Percentiles rank a stretch among this genome's conserved stretches.
These are phyloP conservation scores for Chrysochromulina parva DNA, from an alignment of 78 protist species.

Conservation along the genomic window DNA sequence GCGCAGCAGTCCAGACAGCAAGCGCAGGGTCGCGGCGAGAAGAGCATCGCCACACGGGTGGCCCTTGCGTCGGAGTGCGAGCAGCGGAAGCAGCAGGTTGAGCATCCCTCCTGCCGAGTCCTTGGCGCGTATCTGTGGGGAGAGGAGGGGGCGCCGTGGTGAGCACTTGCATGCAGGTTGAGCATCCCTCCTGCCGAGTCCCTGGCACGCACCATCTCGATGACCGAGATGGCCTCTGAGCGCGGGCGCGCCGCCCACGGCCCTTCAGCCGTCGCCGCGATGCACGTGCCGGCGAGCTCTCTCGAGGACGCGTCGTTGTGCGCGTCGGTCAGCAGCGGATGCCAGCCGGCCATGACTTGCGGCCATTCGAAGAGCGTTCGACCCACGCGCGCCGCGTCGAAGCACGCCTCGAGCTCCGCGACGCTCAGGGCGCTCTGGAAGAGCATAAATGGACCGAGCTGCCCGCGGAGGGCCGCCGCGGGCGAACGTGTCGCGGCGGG, in stretches of 20 bases:
- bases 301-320: too few relatives aligned
- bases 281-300: background rate
- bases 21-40: background rate
- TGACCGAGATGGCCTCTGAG: background rate
- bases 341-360: background rate
- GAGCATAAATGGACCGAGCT: background rate
- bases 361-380: background rate
- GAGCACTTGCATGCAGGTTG: background rate
- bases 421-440: background rate
- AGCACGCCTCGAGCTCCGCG: background rate
- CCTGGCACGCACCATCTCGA: background rate
- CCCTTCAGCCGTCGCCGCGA: constrained; percentile 13
- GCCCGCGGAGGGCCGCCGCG: constrained; percentile 14
- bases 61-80: background rate
- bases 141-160: too few relatives aligned
- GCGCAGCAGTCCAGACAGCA: background rate
- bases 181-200: background rate
- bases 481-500: background rate
- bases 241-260: background rate
- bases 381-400: background rate
- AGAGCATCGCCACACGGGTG: background rate
- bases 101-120: background rate
- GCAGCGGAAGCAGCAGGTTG: background rate
- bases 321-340: background rate
- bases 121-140: background rate